Percentiles rank a stretch among this genome's conserved stretches.
Conservation (phyloP, 2,329 filamentous ascomycete genomes). For the Paramyrothecium roridum region DNA sequence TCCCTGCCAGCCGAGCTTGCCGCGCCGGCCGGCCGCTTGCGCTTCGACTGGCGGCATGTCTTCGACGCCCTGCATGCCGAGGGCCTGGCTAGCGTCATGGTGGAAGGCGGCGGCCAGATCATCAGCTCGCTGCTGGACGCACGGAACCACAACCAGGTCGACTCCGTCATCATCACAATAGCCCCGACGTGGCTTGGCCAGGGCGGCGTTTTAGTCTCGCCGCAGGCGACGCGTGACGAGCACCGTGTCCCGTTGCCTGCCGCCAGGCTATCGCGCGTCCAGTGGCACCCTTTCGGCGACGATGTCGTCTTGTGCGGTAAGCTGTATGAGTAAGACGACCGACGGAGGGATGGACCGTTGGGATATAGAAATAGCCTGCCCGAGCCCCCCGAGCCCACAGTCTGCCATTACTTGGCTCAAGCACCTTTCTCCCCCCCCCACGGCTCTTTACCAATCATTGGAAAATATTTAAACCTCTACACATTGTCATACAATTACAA, state of each 20-base stretch:
- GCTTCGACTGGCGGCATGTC: constrained; percentile 63
- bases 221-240: constrained; percentile 51
- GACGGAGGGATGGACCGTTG: not conserved
- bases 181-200: constrained; percentile 87
- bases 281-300: constrained; percentile 75
- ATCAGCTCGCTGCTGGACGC: constrained; percentile 77
- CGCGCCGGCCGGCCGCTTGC: constrained; percentile 33
- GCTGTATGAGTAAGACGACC: constrained; percentile 29
- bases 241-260: constrained; percentile 54
- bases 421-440: too few species aligned
- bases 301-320: constrained; percentile 80
- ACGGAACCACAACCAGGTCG: constrained; percentile 58
- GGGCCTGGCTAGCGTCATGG: constrained; percentile 77
- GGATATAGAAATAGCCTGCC: not conserved
- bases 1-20: constrained; percentile 28
- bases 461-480: too few species aligned
- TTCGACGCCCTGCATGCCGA: constrained; percentile 54
- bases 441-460: too few species aligned
- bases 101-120: constrained; percentile 81
- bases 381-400: not conserved
- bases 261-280: constrained; percentile 62
- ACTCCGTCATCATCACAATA: constrained; percentile 82
- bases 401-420: not conserved
- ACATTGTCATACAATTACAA: too few species aligned
- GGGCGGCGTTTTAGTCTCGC: constrained; percentile 77